These are phyloP conservation scores for Pythium folliculosum DNA, from an alignment of 352 stramenopile genomes.

Conservation along the genomic window DNA sequence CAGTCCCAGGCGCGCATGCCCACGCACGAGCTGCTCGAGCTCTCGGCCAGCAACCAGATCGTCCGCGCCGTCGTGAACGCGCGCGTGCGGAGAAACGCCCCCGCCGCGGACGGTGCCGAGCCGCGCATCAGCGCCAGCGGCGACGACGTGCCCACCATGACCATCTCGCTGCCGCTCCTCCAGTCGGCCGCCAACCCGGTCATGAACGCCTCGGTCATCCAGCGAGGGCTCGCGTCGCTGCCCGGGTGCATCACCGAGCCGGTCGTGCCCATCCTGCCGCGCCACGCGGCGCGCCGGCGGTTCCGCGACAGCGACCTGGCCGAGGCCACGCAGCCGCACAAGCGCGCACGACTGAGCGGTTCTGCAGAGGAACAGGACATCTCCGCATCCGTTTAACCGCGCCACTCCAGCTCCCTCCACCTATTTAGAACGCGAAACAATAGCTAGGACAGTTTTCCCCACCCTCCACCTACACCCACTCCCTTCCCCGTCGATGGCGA, in stretches of 20 bases:
- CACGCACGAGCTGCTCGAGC: conserved; percentile 70
- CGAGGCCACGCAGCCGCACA: conserved; percentile 41
- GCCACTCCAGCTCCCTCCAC: conserved; percentile 1
- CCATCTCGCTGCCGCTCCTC: conserved; percentile 50
- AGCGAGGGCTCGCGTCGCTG: conserved; percentile 48
- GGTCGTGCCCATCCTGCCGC: conserved; percentile 67
- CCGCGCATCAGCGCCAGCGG: not conserved
- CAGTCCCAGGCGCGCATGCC: conserved; percentile 81
- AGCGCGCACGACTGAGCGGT: conserved; percentile 57
- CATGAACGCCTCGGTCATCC: conserved; percentile 80
- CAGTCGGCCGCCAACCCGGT: conserved; percentile 54
- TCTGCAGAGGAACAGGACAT: conserved; percentile 59
- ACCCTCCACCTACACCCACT: not conserved
- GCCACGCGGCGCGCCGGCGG: conserved; percentile 63
- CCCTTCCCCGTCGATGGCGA: not conserved
- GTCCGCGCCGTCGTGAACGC: conserved; percentile 87
- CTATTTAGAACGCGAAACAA: conserved; percentile 31
- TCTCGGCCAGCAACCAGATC: conserved; percentile 84
- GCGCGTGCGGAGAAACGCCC: conserved; percentile 65
- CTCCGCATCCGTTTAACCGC: conserved; percentile 45
- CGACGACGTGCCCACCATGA: conserved; percentile 34
- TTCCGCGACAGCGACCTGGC: conserved; percentile 45
- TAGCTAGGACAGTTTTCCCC: conserved; percentile 32
- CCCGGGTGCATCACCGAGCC: conserved; percentile 64
- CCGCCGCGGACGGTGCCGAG: conserved; percentile 8